Conservation (phyloP, 345 rosid genomes). For the Draba incana region DNA sequence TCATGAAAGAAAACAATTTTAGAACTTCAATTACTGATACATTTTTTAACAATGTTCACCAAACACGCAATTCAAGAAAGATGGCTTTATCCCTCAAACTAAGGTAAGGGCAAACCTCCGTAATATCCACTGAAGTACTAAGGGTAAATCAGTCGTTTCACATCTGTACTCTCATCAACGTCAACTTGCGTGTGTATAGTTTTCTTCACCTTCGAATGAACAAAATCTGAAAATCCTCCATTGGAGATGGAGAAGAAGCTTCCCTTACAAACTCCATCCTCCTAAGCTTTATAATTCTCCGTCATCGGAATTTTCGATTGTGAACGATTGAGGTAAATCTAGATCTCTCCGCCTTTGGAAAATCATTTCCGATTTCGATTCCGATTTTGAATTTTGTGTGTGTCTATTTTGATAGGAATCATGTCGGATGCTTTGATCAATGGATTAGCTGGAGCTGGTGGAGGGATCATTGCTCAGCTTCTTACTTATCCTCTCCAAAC, state of each 20-base stretch:
- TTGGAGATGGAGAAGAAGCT: conserved; percentile 28
- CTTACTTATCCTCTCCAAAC: conserved; percentile 95
- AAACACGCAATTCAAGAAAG: conserved; percentile 43
- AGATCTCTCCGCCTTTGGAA: neutral
- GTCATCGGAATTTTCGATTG: neutral
- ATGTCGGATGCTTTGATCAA: conserved; percentile 98
- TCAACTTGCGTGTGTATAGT: conserved; percentile 26
- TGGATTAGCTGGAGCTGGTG: conserved; percentile 96
- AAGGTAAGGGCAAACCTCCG: neutral
- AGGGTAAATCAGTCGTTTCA: conserved; percentile 28
- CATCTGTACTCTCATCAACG: neutral
- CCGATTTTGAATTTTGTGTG: conserved; percentile 5
- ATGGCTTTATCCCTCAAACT: conserved; percentile 19
- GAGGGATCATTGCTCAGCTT: conserved; percentile 96
- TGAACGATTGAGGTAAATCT: conserved; percentile 22
- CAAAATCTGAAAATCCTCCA: neutral
- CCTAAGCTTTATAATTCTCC: conserved; percentile 19
- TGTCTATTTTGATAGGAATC: conserved; percentile 5
- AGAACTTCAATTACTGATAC: no score
- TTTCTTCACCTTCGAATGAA: conserved; percentile 15
- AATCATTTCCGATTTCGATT: neutral
- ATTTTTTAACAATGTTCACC: no score
- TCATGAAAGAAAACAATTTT: no score
- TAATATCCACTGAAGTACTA: neutral
- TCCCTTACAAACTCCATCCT: conserved; percentile 14